These are phyloP conservation scores for Handroanthus guayacan DNA, from an alignment of 257 asterid genomes.

Conservation along the genomic window DNA sequence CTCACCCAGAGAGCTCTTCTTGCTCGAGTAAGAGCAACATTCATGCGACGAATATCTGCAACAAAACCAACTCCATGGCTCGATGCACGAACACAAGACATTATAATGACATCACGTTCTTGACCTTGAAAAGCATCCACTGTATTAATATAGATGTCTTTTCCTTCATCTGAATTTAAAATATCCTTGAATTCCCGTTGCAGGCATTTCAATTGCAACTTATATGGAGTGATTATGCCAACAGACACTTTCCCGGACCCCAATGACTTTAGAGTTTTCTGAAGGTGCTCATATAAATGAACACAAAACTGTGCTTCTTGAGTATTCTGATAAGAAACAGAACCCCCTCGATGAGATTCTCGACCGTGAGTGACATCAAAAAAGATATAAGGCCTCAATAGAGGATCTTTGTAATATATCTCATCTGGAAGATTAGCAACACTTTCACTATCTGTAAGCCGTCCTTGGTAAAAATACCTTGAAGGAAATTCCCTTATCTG, in stretches of 20 bases:
- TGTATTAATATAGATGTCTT: slow-evolving; percentile 90
- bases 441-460: slow-evolving; percentile 95
- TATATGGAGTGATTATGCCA: slow-evolving; percentile 98
- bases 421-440: slow-evolving; percentile 78
- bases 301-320: slow-evolving; percentile 95
- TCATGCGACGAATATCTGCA: slow-evolving; percentile 98
- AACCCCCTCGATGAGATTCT: slow-evolving; percentile 97
- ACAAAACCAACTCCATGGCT: slow-evolving; percentile 96
- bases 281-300: slow-evolving; percentile 92
- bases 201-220: slow-evolving; percentile 94
- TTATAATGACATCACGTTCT: slow-evolving; percentile 96
- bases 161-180: slow-evolving; percentile 90
- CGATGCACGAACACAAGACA: slow-evolving; percentile 99
- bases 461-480: slow-evolving; percentile 94
- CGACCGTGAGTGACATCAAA: slow-evolving; percentile 88
- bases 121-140: slow-evolving; percentile 99
- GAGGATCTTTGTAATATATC: slow-evolving; percentile 78
- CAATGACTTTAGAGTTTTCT: slow-evolving; percentile 63
- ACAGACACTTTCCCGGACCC: slow-evolving; percentile 85
- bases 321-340: slow-evolving; percentile 90
- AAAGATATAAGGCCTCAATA: slow-evolving; percentile 84
- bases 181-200: slow-evolving; percentile 94
- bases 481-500: slow-evolving; percentile 97
- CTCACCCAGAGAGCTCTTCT: slow-evolving; percentile 98
- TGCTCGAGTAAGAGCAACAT: slow-evolving; percentile 97